A percentile compares a stretch with the other conserved stretches of the same genome.
Conservation (phyloP, 495 filamentous ascomycete genomes). For the Cryomyces minteri region DNA sequence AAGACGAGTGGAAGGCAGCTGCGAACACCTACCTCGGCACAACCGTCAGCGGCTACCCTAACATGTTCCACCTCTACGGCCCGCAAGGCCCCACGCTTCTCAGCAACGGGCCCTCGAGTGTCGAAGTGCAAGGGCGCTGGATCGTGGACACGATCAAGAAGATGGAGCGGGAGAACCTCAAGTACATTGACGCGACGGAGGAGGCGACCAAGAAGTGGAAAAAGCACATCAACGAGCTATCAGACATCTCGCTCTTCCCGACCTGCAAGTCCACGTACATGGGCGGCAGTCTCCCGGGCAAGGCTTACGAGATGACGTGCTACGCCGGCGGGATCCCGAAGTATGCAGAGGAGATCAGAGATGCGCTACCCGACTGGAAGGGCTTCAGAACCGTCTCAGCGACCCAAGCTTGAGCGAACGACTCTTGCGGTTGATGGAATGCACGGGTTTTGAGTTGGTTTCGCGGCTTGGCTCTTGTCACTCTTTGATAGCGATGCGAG, state of each 20-base stretch:
- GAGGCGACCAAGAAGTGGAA: constrained; percentile 22
- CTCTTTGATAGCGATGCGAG: no score
- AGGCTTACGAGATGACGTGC: constrained; percentile 27
- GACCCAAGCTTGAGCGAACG: no score
- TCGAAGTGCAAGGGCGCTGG: constrained; percentile 34
- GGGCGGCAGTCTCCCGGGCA: constrained; percentile 31
- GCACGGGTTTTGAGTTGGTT: no score
- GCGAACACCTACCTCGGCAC: constrained; percentile 32
- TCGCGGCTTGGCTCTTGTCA: no score
- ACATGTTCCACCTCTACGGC: constrained; percentile 34
- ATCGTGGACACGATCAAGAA: constrained; percentile 28
- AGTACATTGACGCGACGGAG: constrained; percentile 22
- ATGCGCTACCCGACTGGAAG: background rate
- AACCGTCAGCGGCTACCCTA: constrained; percentile 27
- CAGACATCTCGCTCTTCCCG: constrained; percentile 11
- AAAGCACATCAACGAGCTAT: constrained; percentile 12
- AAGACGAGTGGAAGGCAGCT: constrained; percentile 30
- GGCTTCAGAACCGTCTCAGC: background rate
- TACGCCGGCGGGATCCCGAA: constrained; percentile 4
- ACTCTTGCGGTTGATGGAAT: no score
- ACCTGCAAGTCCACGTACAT: constrained; percentile 27
- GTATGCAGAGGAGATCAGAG: background rate
- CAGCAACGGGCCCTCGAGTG: constrained; percentile 30
- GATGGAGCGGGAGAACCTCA: constrained; percentile 18
- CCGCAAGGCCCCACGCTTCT: constrained; percentile 29